A percentile compares a stretch with the other conserved stretches of the same genome.
These are phyloP conservation scores for Suillus subalutaceus DNA, from an alignment of 768 basidiomycete genomes.

Conservation along the genomic window DNA sequence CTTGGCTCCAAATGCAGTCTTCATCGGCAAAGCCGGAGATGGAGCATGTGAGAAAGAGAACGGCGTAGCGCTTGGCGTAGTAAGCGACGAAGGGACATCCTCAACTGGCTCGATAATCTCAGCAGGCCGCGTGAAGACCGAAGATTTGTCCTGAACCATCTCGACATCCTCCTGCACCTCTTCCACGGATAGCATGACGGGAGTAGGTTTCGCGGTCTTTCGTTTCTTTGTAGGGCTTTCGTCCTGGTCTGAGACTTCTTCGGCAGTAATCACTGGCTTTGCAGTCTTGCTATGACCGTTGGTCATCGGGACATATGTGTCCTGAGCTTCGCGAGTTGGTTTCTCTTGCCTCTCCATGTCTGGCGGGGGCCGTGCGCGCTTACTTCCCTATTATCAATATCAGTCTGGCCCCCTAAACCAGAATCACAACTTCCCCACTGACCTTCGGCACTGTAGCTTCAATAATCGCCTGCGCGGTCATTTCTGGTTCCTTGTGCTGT, in stretches of 20 bases:
- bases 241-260: conserved; percentile 43
- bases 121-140: conserved; percentile 31
- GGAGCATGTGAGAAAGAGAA: conserved; percentile 25
- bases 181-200: background rate
- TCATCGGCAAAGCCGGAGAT: conserved; percentile 17
- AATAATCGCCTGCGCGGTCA: conserved; percentile 69
- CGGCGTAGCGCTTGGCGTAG: conserved; percentile 15
- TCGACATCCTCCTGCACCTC: conserved; percentile 38
- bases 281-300: conserved; percentile 20
- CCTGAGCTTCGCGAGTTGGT: conserved; percentile 14
- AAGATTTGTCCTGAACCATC: conserved; percentile 26
- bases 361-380: conserved; percentile 73
- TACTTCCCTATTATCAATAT: conserved; percentile 59
- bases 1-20: conserved; percentile 39
- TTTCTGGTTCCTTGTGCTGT: conserved; percentile 30
- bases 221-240: conserved; percentile 49
- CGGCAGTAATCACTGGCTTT: conserved; percentile 27
- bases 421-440: conserved; percentile 22
- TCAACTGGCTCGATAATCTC: conserved; percentile 45
- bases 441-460: conserved; percentile 80
- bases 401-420: conserved; percentile 6
- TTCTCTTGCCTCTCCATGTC: conserved; percentile 45
- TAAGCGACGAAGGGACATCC: conserved; percentile 20
- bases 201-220: conserved; percentile 38
- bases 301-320: conserved; percentile 3